Conservation (phyloP, 306 rosid genomes). For the Gillenia trifoliata region DNA sequence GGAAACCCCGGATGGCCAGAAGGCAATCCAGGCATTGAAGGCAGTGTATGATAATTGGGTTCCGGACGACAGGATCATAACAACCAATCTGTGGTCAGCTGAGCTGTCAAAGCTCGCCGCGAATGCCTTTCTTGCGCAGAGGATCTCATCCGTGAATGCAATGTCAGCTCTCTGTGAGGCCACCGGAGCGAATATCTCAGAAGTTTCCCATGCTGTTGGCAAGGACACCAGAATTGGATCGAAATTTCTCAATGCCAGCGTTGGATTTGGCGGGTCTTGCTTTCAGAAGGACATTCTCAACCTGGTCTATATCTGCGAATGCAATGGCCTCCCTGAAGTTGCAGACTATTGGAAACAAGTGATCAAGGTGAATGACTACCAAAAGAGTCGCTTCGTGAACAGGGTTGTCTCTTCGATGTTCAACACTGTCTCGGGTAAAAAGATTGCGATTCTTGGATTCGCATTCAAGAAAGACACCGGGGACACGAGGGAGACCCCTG, state of each 20-base stretch:
- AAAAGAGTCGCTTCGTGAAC: slow-evolving; percentile 70
- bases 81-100: slow-evolving; percentile 80
- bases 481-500: slow-evolving; percentile 82
- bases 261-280: slow-evolving; percentile 92
- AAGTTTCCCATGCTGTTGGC: slow-evolving; percentile 66
- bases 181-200: slow-evolving; percentile 72
- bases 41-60: slow-evolving; percentile 68
- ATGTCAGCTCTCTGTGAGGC: slow-evolving; percentile 86
- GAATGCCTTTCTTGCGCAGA: slow-evolving; percentile 77
- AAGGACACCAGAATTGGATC: slow-evolving; percentile 70
- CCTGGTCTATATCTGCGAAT: slow-evolving; percentile 70
- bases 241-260: slow-evolving; percentile 65
- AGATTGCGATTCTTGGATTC: slow-evolving; percentile 69
- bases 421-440: slow-evolving; percentile 75
- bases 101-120: slow-evolving; percentile 83
- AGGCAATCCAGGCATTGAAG: slow-evolving; percentile 55
- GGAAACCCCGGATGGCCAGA: slow-evolving; percentile 48
- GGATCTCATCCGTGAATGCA: slow-evolving; percentile 77
- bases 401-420: slow-evolving; percentile 74
- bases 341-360: slow-evolving; percentile 80
- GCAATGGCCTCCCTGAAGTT: slow-evolving; percentile 72
- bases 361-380: slow-evolving; percentile 75
- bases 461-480: slow-evolving; percentile 84
- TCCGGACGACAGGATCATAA: slow-evolving; percentile 58
- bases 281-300: slow-evolving; percentile 83